Percentiles rank a stretch among this genome's conserved stretches.
Evolutionary conservation across 306 rosid genomes (phyloP).

Genomic region (Inga laurina): DNA sequence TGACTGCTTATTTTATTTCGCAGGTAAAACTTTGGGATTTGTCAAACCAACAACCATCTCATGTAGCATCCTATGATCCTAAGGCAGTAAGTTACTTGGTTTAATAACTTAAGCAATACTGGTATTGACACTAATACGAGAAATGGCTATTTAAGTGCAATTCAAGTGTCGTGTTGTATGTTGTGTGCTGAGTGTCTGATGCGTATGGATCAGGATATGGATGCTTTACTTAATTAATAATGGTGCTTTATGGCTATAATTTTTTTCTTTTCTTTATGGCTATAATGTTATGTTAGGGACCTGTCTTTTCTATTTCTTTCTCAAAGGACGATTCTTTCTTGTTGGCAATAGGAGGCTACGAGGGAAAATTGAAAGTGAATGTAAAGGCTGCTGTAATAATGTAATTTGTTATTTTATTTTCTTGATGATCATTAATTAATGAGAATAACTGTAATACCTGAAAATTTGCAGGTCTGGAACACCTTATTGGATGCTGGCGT

Average conservation of each 20-base stretch:
- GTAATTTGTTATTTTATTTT: background rate
- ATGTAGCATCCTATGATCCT: constrained; percentile 60
- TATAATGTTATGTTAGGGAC: too few species aligned
- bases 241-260: background rate
- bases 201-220: background rate
- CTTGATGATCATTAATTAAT: background rate
- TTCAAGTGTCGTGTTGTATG: background rate
- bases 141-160: background rate
- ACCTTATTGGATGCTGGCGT: background rate
- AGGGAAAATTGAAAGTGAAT: constrained; percentile 78
- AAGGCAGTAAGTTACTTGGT: constrained; percentile 53
- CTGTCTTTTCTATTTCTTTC: constrained; percentile 72
- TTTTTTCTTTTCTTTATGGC: too few species aligned
- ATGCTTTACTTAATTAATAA: background rate
- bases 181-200: background rate
- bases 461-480: background rate
- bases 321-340: constrained; percentile 80
- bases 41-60: constrained; percentile 83
- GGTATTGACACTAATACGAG: background rate
- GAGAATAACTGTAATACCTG: background rate
- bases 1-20: constrained; percentile 26
- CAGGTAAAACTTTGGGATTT: constrained; percentile 97
- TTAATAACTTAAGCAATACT: background rate
- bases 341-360: constrained; percentile 88
- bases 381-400: background rate